These are phyloP conservation scores for Martiniozyma abietophila DNA, from an alignment of 805 yeast species.

Conservation along the genomic window DNA sequence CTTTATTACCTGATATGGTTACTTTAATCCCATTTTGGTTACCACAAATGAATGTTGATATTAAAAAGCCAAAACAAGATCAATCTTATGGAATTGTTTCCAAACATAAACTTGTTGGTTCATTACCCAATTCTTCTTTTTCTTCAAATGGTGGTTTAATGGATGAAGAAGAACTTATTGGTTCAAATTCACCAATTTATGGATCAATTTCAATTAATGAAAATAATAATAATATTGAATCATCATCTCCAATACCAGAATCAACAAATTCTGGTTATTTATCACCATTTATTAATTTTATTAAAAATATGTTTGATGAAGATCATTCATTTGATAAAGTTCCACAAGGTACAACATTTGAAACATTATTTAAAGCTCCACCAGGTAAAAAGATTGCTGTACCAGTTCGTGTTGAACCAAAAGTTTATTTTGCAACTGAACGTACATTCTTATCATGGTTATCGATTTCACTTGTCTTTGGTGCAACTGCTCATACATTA, in stretches of 20 bases:
- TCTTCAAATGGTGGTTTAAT: constrained; percentile 41
- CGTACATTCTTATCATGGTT: constrained; percentile 92
- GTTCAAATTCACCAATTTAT: constrained; percentile 18
- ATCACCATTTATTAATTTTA: constrained; percentile 12
- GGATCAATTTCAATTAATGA: constrained; percentile 26
- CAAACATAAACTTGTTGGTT: constrained; percentile 21
- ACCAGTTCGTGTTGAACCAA: constrained; percentile 95
- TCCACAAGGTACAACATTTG: constrained; percentile 53
- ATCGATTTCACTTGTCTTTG: constrained; percentile 78
- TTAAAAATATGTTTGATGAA: constrained; percentile 17
- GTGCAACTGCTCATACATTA: constrained; percentile 82
- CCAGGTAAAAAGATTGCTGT: constrained; percentile 84
- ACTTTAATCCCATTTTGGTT: constrained; percentile 91
- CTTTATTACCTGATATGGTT: constrained; percentile 77
- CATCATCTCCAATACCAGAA: constrained; percentile 10
- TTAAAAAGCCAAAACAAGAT: constrained; percentile 70
- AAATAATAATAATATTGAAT: constrained; percentile 23
- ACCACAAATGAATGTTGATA: constrained; percentile 95
- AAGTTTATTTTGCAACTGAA: constrained; percentile 97
- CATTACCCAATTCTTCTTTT: constrained; percentile 7
- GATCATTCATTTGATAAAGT: constrained; percentile 49
- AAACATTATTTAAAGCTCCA: constrained; percentile 57
- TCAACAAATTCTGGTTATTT: constrained; percentile 11
- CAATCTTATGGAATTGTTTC: constrained; percentile 58
- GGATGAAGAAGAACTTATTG: constrained; percentile 63